Conservation (phyloP, 73 alveolate species). For the Uronychia binucleata region DNA sequence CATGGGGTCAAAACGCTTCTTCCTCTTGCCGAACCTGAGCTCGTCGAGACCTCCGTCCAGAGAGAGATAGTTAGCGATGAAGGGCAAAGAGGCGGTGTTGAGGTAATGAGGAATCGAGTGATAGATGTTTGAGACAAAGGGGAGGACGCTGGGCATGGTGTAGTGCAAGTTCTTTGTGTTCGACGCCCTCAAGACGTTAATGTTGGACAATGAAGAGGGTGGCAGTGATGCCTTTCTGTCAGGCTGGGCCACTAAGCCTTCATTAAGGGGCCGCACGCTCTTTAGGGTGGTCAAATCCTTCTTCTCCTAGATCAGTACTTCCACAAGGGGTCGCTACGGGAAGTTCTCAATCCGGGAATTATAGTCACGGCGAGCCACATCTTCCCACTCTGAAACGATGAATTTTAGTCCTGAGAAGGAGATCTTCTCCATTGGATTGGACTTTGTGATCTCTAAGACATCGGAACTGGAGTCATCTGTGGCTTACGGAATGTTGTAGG, state of each 20-base stretch:
- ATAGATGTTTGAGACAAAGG: conserved; percentile 25
- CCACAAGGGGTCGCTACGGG: conserved; percentile 46
- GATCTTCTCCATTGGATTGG: conserved; percentile 24
- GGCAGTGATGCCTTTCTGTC: conserved; percentile 19
- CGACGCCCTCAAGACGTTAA: conserved; percentile 11
- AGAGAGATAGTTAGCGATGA: conserved; percentile 37
- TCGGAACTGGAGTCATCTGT: conserved; percentile 1
- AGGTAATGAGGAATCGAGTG: conserved; percentile 46
- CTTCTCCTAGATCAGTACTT: conserved; percentile 26
- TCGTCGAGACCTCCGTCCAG: conserved; percentile 27
- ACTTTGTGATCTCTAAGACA: conserved; percentile 18
- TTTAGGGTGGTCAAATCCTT: conserved; percentile 2
- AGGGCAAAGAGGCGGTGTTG: conserved; percentile 57
- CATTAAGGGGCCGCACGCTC: conserved; percentile 22
- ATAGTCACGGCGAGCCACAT: conserved; percentile 36
- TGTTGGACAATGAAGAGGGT: background rate
- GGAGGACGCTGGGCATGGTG: conserved; percentile 39
- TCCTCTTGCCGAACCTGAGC: conserved; percentile 19
- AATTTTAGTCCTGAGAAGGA: conserved; percentile 24
- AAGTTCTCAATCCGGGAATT: conserved; percentile 21
- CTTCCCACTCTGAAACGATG: conserved; percentile 33
- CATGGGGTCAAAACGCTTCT: conserved; percentile 21
- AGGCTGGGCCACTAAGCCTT: conserved; percentile 18
- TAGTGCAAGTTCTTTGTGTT: conserved; percentile 30
- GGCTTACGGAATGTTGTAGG: background rate